Conservation (phyloP, 2,329 filamentous ascomycete genomes). For the Cadophora sp. region DNA sequence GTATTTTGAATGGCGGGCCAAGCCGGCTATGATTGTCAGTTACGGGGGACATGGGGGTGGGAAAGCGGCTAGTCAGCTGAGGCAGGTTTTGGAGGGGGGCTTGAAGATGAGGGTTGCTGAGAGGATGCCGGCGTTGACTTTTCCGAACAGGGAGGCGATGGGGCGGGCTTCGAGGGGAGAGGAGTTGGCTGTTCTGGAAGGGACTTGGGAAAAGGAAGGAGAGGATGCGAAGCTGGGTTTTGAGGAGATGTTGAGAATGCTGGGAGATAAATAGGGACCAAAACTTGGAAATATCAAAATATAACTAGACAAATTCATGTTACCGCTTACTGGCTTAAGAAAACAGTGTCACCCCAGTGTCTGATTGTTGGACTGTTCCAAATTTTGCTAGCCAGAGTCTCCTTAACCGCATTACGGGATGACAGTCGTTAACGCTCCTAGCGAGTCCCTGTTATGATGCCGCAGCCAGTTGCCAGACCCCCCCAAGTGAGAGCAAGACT, state of each 20-base stretch:
- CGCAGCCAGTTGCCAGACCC: too few species aligned
- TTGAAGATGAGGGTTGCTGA: conserved; percentile 47
- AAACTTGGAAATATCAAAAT: background rate
- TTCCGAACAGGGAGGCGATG: conserved; percentile 41
- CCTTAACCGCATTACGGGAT: too few species aligned
- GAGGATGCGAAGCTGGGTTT: background rate
- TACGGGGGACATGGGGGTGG: conserved; percentile 53
- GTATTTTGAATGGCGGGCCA: conserved; percentile 54
- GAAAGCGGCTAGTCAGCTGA: conserved; percentile 48
- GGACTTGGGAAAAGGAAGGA: conserved; percentile 22
- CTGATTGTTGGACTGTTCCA: too few species aligned
- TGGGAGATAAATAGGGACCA: background rate
- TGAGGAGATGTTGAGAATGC: background rate
- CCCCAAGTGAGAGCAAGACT: too few species aligned
- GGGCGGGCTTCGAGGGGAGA: conserved; percentile 38
- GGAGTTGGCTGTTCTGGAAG: conserved; percentile 39
- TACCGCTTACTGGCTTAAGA: too few species aligned
- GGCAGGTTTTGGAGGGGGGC: conserved; percentile 44
- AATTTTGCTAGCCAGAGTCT: too few species aligned
- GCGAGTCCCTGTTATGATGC: too few species aligned
- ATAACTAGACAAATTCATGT: too few species aligned
- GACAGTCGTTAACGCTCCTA: too few species aligned
- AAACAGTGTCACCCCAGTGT: too few species aligned
- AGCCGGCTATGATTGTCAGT: conserved; percentile 52
- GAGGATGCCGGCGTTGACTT: conserved; percentile 42